Base-by-base conservation (phyloP, 192 early-diverging fungal species). In the Entomortierella lignicola region DNA sequence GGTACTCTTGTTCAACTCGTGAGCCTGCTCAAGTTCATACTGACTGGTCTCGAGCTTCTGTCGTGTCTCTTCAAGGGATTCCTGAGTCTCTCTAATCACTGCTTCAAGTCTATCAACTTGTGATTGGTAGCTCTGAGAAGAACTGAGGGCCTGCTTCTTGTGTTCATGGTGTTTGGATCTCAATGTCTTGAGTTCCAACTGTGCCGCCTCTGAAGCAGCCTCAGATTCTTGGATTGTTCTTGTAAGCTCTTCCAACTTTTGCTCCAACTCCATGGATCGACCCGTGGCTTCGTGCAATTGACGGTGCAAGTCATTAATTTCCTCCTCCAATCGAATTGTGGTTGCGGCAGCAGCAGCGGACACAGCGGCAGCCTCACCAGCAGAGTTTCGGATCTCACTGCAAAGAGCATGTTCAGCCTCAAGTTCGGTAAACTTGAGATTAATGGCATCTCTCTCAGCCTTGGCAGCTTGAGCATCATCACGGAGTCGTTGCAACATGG, bases 151-250 rank as follows among this genome's bases (percentile, higher is more conserved):
- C 23, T 79, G 74, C 61, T 79, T 67, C 74, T 70, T 79, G 74
- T 79, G 74, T 51, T 79, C 74, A 30, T 79, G 74, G 27, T 79
- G 74, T 56, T 79, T 79, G 39, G 74, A 23, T 50, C 70, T 79
- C 26, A 79, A 20, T 0, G 62, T 60, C 29, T 63, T 69, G 61
- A 79, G 29, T 37, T 79, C 74, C 10, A 29, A 15, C 27, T 53
- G 61, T 4, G 57, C 54, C 26, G 50, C 13, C 27, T 79, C 74
- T 18, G 57, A 60, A 6, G 39, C 20, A 0, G 61, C 51, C 51
- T 79, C 74, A 29, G 74, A 64, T n/a, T 58, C 56, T 47, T 69
- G 53, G 15, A 79, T 47, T 26, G 47, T 27, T 26, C 48, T 48
- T 0, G 60, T 52, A 37, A 70, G 30, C 25, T 60, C 65, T 17